Percentiles rank a stretch among this genome's conserved stretches.
phyloP scores from a whole-genome alignment of 805 yeast genomes.

The Barnettozyma sp. region DNA sequence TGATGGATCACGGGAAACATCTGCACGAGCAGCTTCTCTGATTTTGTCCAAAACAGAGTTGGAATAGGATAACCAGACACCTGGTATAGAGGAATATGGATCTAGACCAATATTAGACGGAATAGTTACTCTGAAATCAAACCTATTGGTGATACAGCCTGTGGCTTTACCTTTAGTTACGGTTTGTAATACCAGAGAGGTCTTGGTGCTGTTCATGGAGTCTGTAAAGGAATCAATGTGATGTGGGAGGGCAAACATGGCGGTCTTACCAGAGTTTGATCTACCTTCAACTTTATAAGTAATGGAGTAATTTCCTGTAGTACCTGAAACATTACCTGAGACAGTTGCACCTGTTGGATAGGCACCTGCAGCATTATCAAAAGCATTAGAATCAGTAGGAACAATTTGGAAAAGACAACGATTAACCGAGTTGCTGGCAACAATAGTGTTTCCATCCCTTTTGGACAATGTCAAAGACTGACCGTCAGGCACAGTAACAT shows the following conservation, averaged over 20 bases:
- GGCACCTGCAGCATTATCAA: conserved; percentile 59
- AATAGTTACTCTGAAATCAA: conserved; percentile 37
- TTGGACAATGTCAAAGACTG: conserved; percentile 27
- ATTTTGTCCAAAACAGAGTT: conserved; percentile 26
- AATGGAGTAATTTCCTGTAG: conserved; percentile 36
- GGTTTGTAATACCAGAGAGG: conserved; percentile 38
- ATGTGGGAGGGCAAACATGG: conserved; percentile 66
- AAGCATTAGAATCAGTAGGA: conserved; percentile 38
- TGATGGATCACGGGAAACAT: conserved; percentile 33
- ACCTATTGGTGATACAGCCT: conserved; percentile 36
- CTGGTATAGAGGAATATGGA: conserved; percentile 33
- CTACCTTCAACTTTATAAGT: conserved; percentile 38
- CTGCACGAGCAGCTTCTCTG: conserved; percentile 29
- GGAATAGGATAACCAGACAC: conserved; percentile 25
- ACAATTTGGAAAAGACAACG: conserved; percentile 57
- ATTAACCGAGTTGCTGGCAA: conserved; percentile 37
- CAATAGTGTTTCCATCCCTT: conserved; percentile 33
- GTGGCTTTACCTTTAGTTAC: conserved; percentile 43
- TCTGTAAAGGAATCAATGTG: conserved; percentile 40
- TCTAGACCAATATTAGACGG: conserved; percentile 40
- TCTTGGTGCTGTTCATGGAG: conserved; percentile 24
- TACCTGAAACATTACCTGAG: conserved; percentile 34
- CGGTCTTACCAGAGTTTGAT: conserved; percentile 36
- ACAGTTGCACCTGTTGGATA: conserved; percentile 45
- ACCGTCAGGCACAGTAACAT: conserved; percentile 42